Percentiles rank a stretch among this genome's conserved stretches.
phyloP scores from a whole-genome alignment of 169 alveolate species.

The Cytauxzoon felis region DNA sequence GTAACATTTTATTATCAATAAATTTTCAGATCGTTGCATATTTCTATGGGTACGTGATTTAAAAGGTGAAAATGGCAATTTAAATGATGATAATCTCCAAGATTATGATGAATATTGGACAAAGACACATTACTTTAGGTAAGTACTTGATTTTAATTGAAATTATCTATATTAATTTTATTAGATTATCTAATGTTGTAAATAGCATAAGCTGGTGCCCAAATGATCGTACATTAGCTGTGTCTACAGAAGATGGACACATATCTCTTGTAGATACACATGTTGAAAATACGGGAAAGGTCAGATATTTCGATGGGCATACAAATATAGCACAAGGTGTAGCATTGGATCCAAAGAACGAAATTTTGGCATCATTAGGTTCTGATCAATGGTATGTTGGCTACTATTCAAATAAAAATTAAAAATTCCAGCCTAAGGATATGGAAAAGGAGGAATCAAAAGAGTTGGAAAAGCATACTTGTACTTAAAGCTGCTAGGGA shows the following conservation, averaged over 20 bases:
- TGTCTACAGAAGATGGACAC: constrained; percentile 62
- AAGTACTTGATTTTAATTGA: constrained; percentile 19
- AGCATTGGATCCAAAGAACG: constrained; percentile 70
- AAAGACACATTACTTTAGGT: constrained; percentile 73
- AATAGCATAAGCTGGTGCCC: constrained; percentile 64
- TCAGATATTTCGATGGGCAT: constrained; percentile 78
- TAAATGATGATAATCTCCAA: constrained; percentile 64
- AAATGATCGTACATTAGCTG: constrained; percentile 41
- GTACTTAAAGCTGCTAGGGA: constrained; percentile 36
- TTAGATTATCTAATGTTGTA: constrained; percentile 56
- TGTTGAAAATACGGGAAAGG: constrained; percentile 54
- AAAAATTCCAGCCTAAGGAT: constrained; percentile 44
- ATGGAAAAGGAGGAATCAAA: constrained; percentile 71
- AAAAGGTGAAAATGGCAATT: constrained; percentile 62
- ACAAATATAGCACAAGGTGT: constrained; percentile 80
- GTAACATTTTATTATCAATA: neutral
- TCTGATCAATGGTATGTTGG: constrained; percentile 71
- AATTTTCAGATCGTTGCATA: constrained; percentile 56
- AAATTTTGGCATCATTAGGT: constrained; percentile 82
- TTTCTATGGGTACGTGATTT: constrained; percentile 74
- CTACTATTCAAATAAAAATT: neutral
- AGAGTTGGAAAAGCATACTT: constrained; percentile 67
- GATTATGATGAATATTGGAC: constrained; percentile 78
- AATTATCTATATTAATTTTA: neutral
- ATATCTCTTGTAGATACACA: constrained; percentile 57